Base-by-base conservation (phyloP, 768 basidiomycete genomes). In the Kwoniella shandongensis region DNA sequence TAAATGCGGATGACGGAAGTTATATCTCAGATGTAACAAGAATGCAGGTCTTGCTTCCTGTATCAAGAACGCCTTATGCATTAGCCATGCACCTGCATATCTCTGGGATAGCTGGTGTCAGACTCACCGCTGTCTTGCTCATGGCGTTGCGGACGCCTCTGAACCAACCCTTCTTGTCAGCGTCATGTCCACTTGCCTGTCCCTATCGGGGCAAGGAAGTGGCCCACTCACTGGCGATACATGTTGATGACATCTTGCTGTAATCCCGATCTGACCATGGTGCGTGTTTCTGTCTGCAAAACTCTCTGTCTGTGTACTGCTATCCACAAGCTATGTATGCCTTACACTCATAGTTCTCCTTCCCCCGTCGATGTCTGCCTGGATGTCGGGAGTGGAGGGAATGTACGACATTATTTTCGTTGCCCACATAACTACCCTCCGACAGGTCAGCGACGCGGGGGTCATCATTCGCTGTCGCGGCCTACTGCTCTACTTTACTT, bases 201-300 rank as follows among this genome's bases (percentile, higher is more conserved):
- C 7, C 13, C 13, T 5, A 22, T 26, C 8, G 40, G n/a, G 40
- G n/a, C 40, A 30, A 49, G 36, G 32, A 30, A n/a, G n/a, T 17
- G 10, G 2, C 12, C 20, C 39, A 59, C 72, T 54, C 48, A 76
- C 75, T 70, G 64, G 29, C 67, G 61, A 55, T 76, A 76, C 58
- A 76, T 49, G 25, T 72, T 69, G 44, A 74, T 65, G 8, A 76
- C 71, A 59, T 76, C 75, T 51, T 70, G 66, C 51, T 76, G 75
- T 36, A 76, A 54, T 18, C 75, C 75, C 44, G 73, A 74, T 58
- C 67, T 57, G 20, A 62, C 62, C 68, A 67, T 69, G 10, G 15
- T 17, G 26, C 12, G 32, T 32, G 32, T 6, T 32, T 13, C 32
- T 42, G 40, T 42, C 40, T n/a, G 17, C 17, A 42, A n/a, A 23